Conservation (phyloP, 352 stramenopile species). For the Globisporangium parvum region DNA sequence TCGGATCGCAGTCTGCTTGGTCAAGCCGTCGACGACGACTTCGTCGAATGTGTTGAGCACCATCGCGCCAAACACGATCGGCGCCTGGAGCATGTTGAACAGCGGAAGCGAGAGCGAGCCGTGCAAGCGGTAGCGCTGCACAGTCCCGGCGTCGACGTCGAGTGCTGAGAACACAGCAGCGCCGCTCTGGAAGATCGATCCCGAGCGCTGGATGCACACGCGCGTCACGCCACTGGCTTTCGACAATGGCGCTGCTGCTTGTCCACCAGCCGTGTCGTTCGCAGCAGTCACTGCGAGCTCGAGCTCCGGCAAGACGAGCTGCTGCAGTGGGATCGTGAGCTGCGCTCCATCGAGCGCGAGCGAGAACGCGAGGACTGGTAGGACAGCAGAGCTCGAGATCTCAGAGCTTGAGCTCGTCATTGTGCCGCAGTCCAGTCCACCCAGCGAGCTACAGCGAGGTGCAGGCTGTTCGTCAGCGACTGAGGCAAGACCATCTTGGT, state of each 20-base stretch:
- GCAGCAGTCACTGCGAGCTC: constrained; percentile 3
- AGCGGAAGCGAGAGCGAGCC: constrained; percentile 38
- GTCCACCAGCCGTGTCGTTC: background rate
- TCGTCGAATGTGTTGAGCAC: constrained; percentile 36
- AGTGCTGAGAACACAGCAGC: constrained; percentile 39
- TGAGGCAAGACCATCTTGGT: background rate
- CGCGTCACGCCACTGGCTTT: constrained; percentile 8
- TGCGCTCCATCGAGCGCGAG: constrained; percentile 26
- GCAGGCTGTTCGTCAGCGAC: background rate
- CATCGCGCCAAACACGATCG: constrained; percentile 58
- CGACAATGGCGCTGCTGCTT: constrained; percentile 1
- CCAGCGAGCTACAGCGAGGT: constrained; percentile 31
- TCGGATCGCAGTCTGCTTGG: constrained; percentile 28
- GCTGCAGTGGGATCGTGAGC: constrained; percentile 35
- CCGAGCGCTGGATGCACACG: constrained; percentile 48
- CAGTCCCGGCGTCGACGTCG: constrained; percentile 30
- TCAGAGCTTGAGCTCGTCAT: constrained; percentile 39
- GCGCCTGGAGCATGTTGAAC: constrained; percentile 64
- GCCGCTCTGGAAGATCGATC: constrained; percentile 49
- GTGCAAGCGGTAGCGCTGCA: constrained; percentile 47
- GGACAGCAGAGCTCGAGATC: constrained; percentile 14
- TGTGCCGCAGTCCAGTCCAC: constrained; percentile 42
- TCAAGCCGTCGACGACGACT: constrained; percentile 34
- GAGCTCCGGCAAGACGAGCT: constrained; percentile 35
- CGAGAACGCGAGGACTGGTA: constrained; percentile 42